Evolutionary conservation across 768 basidiomycete species (phyloP).

Genomic region (Suillus fuscotomentosus): DNA sequence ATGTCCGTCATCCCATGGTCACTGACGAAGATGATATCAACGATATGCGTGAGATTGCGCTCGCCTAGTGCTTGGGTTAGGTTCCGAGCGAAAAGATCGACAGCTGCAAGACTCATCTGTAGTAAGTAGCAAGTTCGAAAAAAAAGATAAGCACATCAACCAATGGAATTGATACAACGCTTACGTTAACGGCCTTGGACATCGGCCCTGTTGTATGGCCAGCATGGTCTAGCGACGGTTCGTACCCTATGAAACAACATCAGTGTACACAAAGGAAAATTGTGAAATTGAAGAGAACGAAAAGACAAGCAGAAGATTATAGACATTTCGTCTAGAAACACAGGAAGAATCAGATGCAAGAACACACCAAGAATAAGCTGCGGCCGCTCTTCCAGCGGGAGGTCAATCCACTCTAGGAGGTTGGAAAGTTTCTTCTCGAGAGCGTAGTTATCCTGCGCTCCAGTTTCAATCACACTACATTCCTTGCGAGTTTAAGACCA

Average conservation of each 20-base stretch:
- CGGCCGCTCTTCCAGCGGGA: constrained; percentile 68
- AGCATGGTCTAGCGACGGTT: constrained; percentile 84
- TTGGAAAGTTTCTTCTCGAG: constrained; percentile 71
- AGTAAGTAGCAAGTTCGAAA: not conserved
- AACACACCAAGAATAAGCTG: constrained; percentile 70
- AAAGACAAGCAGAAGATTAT: not conserved
- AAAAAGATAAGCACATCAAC: not conserved
- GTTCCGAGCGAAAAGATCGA: constrained; percentile 74
- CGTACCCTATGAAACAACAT: constrained; percentile 53
- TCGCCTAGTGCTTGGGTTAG: constrained; percentile 60
- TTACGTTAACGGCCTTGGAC: constrained; percentile 71
- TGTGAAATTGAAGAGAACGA: constrained; percentile 4
- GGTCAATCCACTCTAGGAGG: constrained; percentile 77
- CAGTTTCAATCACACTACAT: not conserved
- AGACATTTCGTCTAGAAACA: not conserved
- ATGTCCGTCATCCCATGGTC: constrained; percentile 92
- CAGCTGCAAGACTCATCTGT: constrained; percentile 60
- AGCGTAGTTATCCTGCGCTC: constrained; percentile 53
- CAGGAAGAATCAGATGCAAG: not conserved
- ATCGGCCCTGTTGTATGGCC: constrained; percentile 72
- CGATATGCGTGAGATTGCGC: constrained; percentile 78
- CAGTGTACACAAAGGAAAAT: not conserved
- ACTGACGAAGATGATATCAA: constrained; percentile 87
- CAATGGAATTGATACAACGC: constrained; percentile 16
- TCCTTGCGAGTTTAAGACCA: not conserved